Evolutionary conservation across 805 yeast genomes (phyloP), one percentile per base, ranked within the genome.

Genomic region (Soucietia sequanensis): DNA sequence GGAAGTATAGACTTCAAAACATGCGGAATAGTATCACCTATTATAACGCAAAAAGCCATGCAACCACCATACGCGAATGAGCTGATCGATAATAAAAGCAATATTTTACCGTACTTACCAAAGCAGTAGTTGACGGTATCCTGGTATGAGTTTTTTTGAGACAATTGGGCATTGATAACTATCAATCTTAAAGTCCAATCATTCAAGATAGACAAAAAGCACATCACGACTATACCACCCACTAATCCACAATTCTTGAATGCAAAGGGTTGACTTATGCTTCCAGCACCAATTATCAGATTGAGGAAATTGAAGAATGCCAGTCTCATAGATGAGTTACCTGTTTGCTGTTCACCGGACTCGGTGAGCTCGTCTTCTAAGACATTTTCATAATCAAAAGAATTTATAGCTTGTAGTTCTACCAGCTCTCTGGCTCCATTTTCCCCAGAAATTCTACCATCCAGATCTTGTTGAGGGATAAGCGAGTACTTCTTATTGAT

Each of bases 271-370:
- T 89, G 95, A 2, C 97, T 96, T 21, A 91, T 87, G 35, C 91
- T 86, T 6, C 98, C 98, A 0, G 98, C 97, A 0, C 98, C 98
- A 5, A 91, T 69, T 41, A 91, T 91, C 13, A 95, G 83, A 59
- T 90, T 90, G 7, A 96, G 95, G 95, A 90, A 89, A 60, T 91
- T 91, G 95, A 90, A 85, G 52, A 90, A 89, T 4, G 97, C 97
- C 87, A 84, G 84, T 38, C 74, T 76, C 72, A 90, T 70, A 41
- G 46, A 54, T 9, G 72, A 65, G 14, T 56, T 53, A 4, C 70
- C 71, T 14, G 44, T 39, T 16, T 52, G 57, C 4, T 35, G 27
- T 14, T 23, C 33, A 21, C n/a, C n/a, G n/a, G n/a, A n/a, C n/a
- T n/a, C n/a, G n/a, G n/a, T n/a, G n/a, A n/a, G n/a, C n/a, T n/a